Evolutionary conservation across 1,284 basidiomycete species (phyloP).

Genomic region (Ceratorhiza oryzae-sativae): DNA sequence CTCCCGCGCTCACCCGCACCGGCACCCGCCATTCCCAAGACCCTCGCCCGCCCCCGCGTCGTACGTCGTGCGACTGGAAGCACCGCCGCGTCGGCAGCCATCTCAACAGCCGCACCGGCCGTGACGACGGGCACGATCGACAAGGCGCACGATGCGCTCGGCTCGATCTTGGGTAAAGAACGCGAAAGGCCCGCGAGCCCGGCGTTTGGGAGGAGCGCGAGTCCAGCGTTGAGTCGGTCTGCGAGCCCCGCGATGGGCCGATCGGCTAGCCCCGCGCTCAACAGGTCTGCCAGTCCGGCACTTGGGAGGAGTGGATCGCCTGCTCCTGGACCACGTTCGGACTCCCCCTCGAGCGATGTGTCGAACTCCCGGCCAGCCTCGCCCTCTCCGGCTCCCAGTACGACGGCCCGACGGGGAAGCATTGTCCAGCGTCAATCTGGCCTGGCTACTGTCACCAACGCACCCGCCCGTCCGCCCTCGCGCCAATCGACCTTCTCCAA

Average conservation of each 20-base stretch:
- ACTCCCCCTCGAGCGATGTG: conserved; percentile 26
- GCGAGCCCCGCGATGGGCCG: background rate
- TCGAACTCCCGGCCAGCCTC: background rate
- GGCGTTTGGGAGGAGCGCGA: background rate
- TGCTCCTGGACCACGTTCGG: conserved; percentile 1
- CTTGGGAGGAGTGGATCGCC: conserved; percentile 4
- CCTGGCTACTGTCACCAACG: conserved; percentile 19
- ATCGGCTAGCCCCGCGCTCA: background rate
- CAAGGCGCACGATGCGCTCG: background rate
- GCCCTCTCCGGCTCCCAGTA: background rate
- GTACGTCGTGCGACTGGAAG: conserved; percentile 27
- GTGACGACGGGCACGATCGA: background rate
- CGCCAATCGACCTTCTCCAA: conserved; percentile 2
- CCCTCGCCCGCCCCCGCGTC: conserved; percentile 26
- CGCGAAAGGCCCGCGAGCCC: background rate
- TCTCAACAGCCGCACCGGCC: background rate
- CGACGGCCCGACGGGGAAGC: conserved; percentile 23
- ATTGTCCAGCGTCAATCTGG: conserved; percentile 20
- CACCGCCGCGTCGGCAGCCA: conserved; percentile 14
- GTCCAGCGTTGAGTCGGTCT: background rate
- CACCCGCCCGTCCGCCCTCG: background rate
- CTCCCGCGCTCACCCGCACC: background rate
- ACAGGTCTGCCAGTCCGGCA: background rate
- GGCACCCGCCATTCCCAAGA: conserved; percentile 1
- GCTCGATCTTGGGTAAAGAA: background rate